Percentiles rank a stretch among this genome's conserved stretches.
Conservation (phyloP, 2,329 filamentous ascomycete genomes). For the Alternaria panax region DNA sequence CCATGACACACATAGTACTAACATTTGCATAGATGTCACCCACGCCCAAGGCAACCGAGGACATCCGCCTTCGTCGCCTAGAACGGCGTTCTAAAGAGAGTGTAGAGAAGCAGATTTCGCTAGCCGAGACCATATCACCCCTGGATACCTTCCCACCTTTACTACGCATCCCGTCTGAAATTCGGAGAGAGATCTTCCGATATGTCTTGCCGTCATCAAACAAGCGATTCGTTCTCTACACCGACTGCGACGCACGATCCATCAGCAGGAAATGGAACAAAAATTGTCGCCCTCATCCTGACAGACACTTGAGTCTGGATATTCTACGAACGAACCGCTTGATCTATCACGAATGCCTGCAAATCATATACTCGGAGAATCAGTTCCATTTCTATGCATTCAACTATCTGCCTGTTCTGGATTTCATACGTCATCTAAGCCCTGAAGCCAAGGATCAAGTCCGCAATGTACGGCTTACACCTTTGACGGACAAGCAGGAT, state of each 20-base stretch:
- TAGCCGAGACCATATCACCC: conserved; percentile 47
- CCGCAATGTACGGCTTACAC: conserved; percentile 45
- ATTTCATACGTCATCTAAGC: conserved; percentile 50
- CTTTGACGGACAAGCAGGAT: conserved; percentile 47
- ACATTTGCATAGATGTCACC: conserved; percentile 38
- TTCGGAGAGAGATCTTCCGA: conserved; percentile 49
- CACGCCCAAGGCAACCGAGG: conserved; percentile 34
- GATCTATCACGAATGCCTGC: conserved; percentile 50
- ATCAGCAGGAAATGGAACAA: conserved; percentile 51
- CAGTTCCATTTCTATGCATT: conserved; percentile 51
- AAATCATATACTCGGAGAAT: conserved; percentile 50
- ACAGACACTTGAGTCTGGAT: conserved; percentile 44
- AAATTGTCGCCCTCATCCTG: conserved; percentile 44
- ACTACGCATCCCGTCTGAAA: conserved; percentile 49
- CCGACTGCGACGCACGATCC: conserved; percentile 50
- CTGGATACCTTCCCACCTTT: conserved; percentile 48
- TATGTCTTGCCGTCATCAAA: conserved; percentile 49
- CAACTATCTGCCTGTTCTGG: conserved; percentile 50
- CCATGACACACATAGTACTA: conserved; percentile 18
- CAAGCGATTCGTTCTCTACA: conserved; percentile 57
- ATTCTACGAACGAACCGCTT: conserved; percentile 48
- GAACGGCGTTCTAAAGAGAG: conserved; percentile 39
- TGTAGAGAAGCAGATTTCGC: conserved; percentile 46
- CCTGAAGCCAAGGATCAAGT: conserved; percentile 49
- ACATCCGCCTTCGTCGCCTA: conserved; percentile 36